Percentiles rank a stretch among this genome's conserved stretches.
phyloP scores from a whole-genome alignment of 2,329 filamentous ascomycete species.

The Didymella segeticola region DNA sequence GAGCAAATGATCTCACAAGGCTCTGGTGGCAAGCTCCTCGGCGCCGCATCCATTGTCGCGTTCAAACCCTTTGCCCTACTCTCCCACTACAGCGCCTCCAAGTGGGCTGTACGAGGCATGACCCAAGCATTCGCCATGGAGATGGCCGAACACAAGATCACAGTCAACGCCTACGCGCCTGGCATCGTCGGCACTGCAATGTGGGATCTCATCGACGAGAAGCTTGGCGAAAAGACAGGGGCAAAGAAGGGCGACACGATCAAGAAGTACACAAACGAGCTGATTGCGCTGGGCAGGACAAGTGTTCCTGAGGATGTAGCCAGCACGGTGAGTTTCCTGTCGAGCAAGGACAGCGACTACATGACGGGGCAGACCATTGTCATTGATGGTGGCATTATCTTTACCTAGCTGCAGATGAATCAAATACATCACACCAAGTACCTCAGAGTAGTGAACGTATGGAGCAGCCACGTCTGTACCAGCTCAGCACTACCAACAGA shows the following conservation, averaged over 20 bases:
- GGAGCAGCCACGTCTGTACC: too few species aligned
- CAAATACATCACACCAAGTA: too few species aligned
- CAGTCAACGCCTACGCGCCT: constrained; percentile 70
- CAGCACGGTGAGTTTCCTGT: constrained; percentile 67
- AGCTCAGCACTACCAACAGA: too few species aligned
- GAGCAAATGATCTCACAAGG: constrained; percentile 70
- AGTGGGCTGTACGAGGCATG: constrained; percentile 71
- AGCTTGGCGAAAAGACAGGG: constrained; percentile 60
- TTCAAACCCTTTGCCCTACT: constrained; percentile 67
- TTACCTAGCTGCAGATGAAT: too few species aligned
- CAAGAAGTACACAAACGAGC: constrained; percentile 60
- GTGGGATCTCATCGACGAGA: constrained; percentile 73
- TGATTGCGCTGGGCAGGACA: constrained; percentile 64
- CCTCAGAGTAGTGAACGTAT: too few species aligned
- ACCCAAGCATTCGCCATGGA: constrained; percentile 72
- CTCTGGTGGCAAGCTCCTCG: constrained; percentile 57
- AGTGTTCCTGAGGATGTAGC: constrained; percentile 69
- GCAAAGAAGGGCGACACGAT: constrained; percentile 61
- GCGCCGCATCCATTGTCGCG: constrained; percentile 61
- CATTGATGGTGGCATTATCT: constrained; percentile 66
- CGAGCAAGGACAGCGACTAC: constrained; percentile 66
- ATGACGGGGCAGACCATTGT: constrained; percentile 71
- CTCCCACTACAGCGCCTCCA: constrained; percentile 68
- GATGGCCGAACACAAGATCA: constrained; percentile 68
- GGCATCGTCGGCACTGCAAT: constrained; percentile 72